Base-by-base conservation (phyloP, 1,139 yeast genomes). In the Pichia sp. region DNA sequence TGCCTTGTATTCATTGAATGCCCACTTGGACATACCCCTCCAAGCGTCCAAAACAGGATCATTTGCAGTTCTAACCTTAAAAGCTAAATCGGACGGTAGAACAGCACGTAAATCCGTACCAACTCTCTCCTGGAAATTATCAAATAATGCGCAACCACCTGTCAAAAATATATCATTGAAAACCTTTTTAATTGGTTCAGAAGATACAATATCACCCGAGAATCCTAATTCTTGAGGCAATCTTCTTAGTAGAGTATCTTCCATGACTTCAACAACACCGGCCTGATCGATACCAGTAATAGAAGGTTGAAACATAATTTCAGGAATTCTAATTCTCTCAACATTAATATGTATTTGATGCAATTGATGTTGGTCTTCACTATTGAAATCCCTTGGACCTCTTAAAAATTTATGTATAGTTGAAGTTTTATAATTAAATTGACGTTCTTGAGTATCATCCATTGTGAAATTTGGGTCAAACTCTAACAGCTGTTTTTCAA, bases 251-350 rank as follows among this genome's bases (percentile, higher is more conserved):
- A 89, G 57, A 14, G 87, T 70, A 48, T 80, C 86, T 50, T 80
- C 82, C 47, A 80, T 72, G 33, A 88, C 63, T 61, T 93, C 98
- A 16, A 75, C 60, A 11, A 93, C 69, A 19, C 97, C 97, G 0
- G 97, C 95, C 62, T 89, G 97, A 60, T 93, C 98, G 26, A 88
- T 68, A 13, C 98, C 98, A 0, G 95, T 96, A 50, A 91, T 87
- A 13, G 80, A 74, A n/a, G 99, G 98, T 59, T 89, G 94, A 63
- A 91, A 89, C 38, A 87, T 59, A 1, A 89, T 80, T 61, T 93
- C 99, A 0, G 97, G 96, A 2, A 89, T 87, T 45, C 95, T 73
- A 25, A 89, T 83, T 44, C 98, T 73, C 62, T 93, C 99, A 25
- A 89, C 73, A 60, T 91, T 93, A 38, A 93, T 57, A 63, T 88